These are phyloP conservation scores for Apophysomyces trapeziformis DNA, from an alignment of 371 early-diverging fungal species.

Conservation along the genomic window DNA sequence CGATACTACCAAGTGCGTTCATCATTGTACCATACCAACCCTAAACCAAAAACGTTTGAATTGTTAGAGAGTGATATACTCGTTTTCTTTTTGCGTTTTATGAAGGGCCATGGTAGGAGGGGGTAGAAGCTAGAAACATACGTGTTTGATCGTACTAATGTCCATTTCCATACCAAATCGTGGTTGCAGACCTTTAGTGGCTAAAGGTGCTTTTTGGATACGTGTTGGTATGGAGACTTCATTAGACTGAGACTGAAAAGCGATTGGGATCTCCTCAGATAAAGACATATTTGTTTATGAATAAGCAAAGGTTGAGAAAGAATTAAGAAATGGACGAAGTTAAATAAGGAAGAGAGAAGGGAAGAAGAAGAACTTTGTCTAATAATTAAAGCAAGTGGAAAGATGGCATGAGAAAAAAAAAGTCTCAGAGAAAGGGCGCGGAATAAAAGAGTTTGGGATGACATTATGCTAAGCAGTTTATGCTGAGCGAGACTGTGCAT, in stretches of 20 bases:
- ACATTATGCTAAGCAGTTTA: conserved; percentile 12
- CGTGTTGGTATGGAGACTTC: conserved; percentile 6
- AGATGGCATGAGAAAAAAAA: conserved; percentile 12
- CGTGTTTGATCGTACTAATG: conserved; percentile 35
- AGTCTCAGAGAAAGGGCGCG: neutral
- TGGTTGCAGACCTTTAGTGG: conserved; percentile 30
- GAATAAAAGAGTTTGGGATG: conserved; percentile 11
- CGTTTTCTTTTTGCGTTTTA: too few species aligned
- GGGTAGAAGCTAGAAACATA: conserved; percentile 14
- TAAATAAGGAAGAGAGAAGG: conserved; percentile 18
- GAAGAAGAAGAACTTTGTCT: neutral
- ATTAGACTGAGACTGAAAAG: conserved; percentile 3
- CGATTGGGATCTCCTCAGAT: conserved; percentile 8
- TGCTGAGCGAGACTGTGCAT: conserved; percentile 10
- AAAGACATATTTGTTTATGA: neutral
- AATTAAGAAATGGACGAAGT: conserved; percentile 2
- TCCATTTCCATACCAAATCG: conserved; percentile 38
- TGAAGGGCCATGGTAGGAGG: too few species aligned
- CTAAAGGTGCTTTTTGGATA: conserved; percentile 18
- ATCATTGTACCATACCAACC: conserved; percentile 57
- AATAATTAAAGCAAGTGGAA: neutral
- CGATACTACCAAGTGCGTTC: conserved; percentile 47
- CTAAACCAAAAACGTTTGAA: conserved; percentile 12
- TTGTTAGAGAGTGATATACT: too few species aligned
- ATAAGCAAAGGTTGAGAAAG: conserved; percentile 8